Conservation (phyloP, 2,329 filamentous ascomycete genomes). For the Pleomassaria siparia region DNA sequence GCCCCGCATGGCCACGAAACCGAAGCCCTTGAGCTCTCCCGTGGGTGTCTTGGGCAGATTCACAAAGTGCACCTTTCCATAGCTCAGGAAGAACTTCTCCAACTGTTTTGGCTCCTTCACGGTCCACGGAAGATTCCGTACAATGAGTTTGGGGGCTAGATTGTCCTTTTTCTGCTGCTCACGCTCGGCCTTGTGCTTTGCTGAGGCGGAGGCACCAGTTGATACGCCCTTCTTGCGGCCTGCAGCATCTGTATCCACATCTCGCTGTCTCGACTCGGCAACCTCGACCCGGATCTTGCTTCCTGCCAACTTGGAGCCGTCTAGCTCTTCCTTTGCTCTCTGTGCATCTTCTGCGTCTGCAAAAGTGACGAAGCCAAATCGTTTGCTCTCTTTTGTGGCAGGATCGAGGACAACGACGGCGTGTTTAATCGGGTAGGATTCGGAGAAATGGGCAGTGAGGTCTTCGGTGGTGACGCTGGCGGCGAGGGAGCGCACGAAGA, state of each 20-base stretch:
- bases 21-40: conserved; percentile 76
- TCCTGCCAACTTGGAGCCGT: conserved; percentile 76
- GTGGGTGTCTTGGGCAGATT: conserved; percentile 77
- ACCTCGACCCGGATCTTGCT: conserved; percentile 83
- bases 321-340: conserved; percentile 76
- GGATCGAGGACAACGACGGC: conserved; percentile 89
- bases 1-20: conserved; percentile 86
- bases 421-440: conserved; percentile 93
- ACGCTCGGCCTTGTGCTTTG: conserved; percentile 65
- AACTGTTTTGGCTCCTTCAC: conserved; percentile 86
- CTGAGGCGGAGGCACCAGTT: conserved; percentile 41
- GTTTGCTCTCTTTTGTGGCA: conserved; percentile 81
- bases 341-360: conserved; percentile 89
- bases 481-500: conserved; percentile 90
- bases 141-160: conserved; percentile 79
- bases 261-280: conserved; percentile 80
- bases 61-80: conserved; percentile 86
- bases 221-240: conserved; percentile 45
- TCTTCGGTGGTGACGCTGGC: conserved; percentile 75
- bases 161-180: conserved; percentile 63
- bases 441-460: conserved; percentile 86
- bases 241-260: conserved; percentile 37
- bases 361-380: conserved; percentile 96
- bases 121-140: conserved; percentile 94
- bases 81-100: conserved; percentile 76